phyloP scores from a whole-genome alignment of 306 rosid genomes.

The Dalbergia cochinchinensis region DNA sequence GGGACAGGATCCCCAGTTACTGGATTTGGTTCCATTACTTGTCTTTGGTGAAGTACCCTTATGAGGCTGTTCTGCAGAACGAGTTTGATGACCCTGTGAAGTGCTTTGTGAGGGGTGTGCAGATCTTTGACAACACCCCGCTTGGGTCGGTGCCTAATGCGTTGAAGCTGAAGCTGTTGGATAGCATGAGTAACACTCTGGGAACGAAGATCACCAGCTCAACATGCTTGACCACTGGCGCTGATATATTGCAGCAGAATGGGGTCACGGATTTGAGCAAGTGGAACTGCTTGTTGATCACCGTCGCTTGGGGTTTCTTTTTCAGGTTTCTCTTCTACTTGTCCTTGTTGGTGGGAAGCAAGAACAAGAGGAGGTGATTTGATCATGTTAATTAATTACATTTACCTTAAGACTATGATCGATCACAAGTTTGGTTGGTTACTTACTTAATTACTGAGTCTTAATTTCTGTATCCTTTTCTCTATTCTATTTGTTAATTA shows the following conservation, averaged over 20 bases:
- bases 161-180: conserved; percentile 69
- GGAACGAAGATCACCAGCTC: conserved; percentile 69
- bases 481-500: conserved; percentile 35
- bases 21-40: conserved; percentile 98
- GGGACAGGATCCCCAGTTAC: conserved; percentile 79
- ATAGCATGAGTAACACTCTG: conserved; percentile 66
- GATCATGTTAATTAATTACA: background rate
- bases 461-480: conserved; percentile 26
- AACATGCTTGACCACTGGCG: conserved; percentile 85
- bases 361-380: conserved; percentile 81
- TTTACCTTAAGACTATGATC: background rate
- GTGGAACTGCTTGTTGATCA: conserved; percentile 86
- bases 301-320: conserved; percentile 94
- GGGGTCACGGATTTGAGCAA: conserved; percentile 78
- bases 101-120: conserved; percentile 83
- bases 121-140: conserved; percentile 86
- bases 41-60: conserved; percentile 85
- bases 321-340: conserved; percentile 90
- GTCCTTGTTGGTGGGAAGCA: conserved; percentile 77
- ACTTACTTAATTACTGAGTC: background rate
- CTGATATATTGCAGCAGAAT: conserved; percentile 72
- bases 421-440: background rate
- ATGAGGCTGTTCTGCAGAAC: conserved; percentile 80
- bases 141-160: conserved; percentile 55
- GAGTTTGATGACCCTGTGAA: conserved; percentile 66